Percentiles rank a stretch among this genome's conserved stretches.
phyloP scores from a whole-genome alignment of 768 basidiomycete species.

The Daedalea quercina region DNA sequence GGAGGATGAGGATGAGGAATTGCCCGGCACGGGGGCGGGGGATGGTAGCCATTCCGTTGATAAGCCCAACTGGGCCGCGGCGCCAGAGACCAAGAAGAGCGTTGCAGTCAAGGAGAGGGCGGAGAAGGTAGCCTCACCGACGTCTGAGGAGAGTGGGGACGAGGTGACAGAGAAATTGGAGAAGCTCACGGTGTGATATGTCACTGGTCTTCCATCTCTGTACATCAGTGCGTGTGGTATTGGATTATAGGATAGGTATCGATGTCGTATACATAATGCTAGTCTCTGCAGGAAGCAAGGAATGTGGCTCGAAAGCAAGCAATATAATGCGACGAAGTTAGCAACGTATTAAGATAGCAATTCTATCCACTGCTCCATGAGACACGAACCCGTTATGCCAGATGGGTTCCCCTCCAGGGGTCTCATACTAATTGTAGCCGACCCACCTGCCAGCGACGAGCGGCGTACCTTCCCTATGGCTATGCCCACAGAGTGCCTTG shows the following conservation, averaged over 20 bases:
- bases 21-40: slow-evolving; percentile 13
- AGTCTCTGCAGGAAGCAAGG: not conserved
- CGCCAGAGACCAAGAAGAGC: slow-evolving; percentile 11
- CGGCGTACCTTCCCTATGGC: not conserved
- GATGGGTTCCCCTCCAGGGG: no score
- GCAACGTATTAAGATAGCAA: no score
- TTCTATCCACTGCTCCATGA: no score
- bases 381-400: no score
- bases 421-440: not conserved
- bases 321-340: no score
- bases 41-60: slow-evolving; percentile 22
- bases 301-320: not conserved
- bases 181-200: slow-evolving; percentile 50
- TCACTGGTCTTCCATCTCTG: slow-evolving; percentile 4
- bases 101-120: not conserved
- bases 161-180: slow-evolving; percentile 44
- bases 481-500: slow-evolving; percentile 1
- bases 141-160: slow-evolving; percentile 22
- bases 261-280: slow-evolving; percentile 1
- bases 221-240: slow-evolving; percentile 7
- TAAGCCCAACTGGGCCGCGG: slow-evolving; percentile 16
- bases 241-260: slow-evolving; percentile 9
- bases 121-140: not conserved
- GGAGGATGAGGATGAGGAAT: slow-evolving; percentile 64
- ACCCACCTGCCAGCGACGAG: not conserved